A percentile compares a stretch with the other conserved stretches of the same genome.
phyloP scores from a whole-genome alignment of 2,329 filamentous ascomycete genomes.

The Ceratocystis smalleyi region DNA sequence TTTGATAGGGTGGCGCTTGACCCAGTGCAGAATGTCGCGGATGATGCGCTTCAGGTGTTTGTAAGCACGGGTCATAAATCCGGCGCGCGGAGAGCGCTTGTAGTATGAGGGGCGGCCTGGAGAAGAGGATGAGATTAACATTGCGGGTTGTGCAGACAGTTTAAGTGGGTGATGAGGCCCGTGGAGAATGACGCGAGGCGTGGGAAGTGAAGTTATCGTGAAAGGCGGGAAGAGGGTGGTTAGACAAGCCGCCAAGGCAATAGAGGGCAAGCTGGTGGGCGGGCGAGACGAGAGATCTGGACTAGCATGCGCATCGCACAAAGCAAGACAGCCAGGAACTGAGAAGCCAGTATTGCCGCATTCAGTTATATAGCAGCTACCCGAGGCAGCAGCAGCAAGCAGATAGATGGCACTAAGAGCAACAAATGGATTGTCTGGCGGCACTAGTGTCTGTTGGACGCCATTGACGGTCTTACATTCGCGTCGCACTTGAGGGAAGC shows the following conservation, averaged over 20 bases:
- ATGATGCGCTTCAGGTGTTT: conserved; percentile 64
- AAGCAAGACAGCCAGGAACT: not conserved
- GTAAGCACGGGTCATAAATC: conserved; percentile 59
- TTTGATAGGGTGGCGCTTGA: conserved; percentile 69
- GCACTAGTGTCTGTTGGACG: not conserved
- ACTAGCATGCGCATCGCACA: not conserved
- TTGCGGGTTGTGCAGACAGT: not conserved
- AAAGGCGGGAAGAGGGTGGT: not conserved
- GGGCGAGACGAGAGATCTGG: not conserved
- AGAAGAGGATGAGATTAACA: conserved; percentile 15
- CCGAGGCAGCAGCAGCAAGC: not conserved
- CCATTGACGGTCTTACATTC: not conserved
- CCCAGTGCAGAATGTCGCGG: conserved; percentile 66
- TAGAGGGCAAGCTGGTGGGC: not conserved
- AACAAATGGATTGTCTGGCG: not conserved
- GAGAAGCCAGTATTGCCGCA: not conserved
- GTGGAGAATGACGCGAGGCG: not conserved
- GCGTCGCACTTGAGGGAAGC: not conserved
- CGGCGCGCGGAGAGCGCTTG: conserved; percentile 65
- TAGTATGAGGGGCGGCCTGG: conserved; percentile 49
- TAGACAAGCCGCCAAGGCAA: not conserved
- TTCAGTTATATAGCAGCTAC: not conserved
- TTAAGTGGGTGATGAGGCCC: not conserved
- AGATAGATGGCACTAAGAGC: not conserved
- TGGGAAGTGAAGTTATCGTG: not conserved